Evolutionary conservation across 345 rosid species (phyloP).

Genomic region (Brassica nigra): DNA sequence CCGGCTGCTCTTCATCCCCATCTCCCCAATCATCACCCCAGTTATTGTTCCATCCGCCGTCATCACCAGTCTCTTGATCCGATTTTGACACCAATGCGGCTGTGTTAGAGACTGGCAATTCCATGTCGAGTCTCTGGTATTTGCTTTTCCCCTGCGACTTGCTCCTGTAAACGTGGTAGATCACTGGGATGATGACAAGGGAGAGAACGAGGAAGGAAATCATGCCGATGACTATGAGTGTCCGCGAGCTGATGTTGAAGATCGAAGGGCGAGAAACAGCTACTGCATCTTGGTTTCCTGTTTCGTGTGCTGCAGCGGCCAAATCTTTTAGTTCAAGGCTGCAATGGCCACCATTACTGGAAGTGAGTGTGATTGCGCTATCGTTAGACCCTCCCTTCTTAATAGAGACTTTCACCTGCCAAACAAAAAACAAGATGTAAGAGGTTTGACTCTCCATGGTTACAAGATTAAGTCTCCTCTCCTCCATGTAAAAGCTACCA

Average conservation of each 20-base stretch:
- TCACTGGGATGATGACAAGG: constrained; percentile 51
- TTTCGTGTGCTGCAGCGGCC: constrained; percentile 35
- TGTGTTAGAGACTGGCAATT: constrained; percentile 50
- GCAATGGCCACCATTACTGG: constrained; percentile 54
- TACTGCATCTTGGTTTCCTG: constrained; percentile 35
- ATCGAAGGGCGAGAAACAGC: constrained; percentile 36
- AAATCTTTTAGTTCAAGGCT: constrained; percentile 62
- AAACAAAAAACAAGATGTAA: background rate
- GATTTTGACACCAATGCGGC: constrained; percentile 17
- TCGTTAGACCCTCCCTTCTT: constrained; percentile 37
- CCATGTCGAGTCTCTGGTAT: constrained; percentile 69
- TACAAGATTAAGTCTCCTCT: background rate
- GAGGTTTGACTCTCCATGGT: background rate
- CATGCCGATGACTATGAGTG: constrained; percentile 38
- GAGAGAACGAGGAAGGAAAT: constrained; percentile 47
- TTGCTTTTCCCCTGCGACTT: constrained; percentile 33
- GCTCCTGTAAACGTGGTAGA: constrained; percentile 46
- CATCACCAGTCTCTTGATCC: constrained; percentile 38
- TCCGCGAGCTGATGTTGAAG: constrained; percentile 40
- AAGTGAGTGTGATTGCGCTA: constrained; percentile 48
- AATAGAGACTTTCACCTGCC: constrained; percentile 66
- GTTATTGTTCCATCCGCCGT: constrained; percentile 73
- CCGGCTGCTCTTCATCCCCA: constrained; percentile 64
- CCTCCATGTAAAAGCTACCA: background rate
- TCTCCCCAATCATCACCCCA: constrained; percentile 79